These are phyloP conservation scores for Umbellularia californica DNA, from an alignment of 164 flowering plant genomes.

Conservation along the genomic window DNA sequence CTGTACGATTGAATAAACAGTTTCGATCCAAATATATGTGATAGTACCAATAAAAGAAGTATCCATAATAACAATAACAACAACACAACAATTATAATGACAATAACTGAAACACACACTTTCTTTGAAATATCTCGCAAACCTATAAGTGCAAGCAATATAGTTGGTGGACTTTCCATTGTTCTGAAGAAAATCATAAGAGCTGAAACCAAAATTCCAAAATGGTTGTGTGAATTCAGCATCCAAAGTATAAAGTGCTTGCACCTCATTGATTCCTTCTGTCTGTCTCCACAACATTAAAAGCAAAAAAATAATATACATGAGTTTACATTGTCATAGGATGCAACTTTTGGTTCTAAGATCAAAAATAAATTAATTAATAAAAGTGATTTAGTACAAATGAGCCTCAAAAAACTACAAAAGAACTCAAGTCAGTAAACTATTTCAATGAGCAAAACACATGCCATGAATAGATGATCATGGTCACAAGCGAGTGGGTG, in stretches of 20 bases:
- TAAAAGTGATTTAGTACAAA: no score
- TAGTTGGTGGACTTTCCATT: conserved; percentile 27
- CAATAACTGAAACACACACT: not conserved
- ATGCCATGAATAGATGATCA: no score
- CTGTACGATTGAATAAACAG: not conserved
- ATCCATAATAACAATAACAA: no score
- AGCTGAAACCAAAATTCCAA: conserved; percentile 84
- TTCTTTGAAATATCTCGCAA: conserved; percentile 6
- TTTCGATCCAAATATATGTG: not conserved
- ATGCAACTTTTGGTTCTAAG: not conserved
- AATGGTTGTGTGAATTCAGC: conserved; percentile 88
- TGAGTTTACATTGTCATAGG: not conserved
- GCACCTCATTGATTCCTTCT: conserved; percentile 60
- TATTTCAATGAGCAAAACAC: no score
- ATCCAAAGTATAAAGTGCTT: conserved; percentile 55
- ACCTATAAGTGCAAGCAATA: conserved; percentile 92
- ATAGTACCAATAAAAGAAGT: not conserved
- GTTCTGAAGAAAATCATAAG: conserved; percentile 64
- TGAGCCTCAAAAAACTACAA: no score
- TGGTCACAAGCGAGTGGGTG: not conserved
- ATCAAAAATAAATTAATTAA: not conserved
- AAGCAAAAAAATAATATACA: not conserved
- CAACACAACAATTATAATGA: not conserved
- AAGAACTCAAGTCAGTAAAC: no score
- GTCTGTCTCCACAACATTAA: conserved; percentile 34